Base-by-base conservation (phyloP, 805 yeast genomes). In the Myxozyma vanderwaltii region DNA sequence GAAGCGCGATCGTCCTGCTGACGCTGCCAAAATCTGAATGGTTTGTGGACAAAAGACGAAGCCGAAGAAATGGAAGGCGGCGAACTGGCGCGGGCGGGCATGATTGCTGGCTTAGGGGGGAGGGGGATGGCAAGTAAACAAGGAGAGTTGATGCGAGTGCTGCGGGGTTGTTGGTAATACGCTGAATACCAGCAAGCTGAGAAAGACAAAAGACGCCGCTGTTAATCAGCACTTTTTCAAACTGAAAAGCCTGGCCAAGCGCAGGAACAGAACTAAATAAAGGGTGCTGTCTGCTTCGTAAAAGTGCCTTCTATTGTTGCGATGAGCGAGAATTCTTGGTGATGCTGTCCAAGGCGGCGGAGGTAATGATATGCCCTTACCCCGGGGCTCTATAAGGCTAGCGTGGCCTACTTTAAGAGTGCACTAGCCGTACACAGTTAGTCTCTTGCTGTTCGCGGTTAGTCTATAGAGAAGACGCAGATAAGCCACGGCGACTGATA, bases 31-130 rank as follows among this genome's bases (percentile, higher is more conserved):
- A 62, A 62, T 3, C 65, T 36, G 50, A 62, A 62, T 13, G 65
- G 65, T 54, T 60, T 54, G 56, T 58, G 65, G 44, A 62, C 65
- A 39, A 61, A 56, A 24, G 65, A 62, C 35, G 65, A 62, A 10
- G 65, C 65, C 21, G 65, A 62, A n/a, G 65, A 58, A 57, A 62
- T 62, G 33, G 65, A 62, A 23, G 65, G 65, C 27, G 61, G 63
- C 21, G 63, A 58, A 13, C 61, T 55, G 7, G 65, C 62, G 23
- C 65, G 58, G 41, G 65, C 55, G 17, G 65, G 65, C 65, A 62
- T 62, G 39, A 24, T 54, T 26, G 13, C 10, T 5, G 19, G 31
- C n/a, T n/a, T n/a, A n/a, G 31, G 15, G 35, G 38, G 19, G 5
- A 17, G 45, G n/a, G 21, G 29, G 24, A 4, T 13, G 36, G 17